These are phyloP conservation scores for Gaeumannomyces sp. DNA, from an alignment of 2,329 filamentous ascomycete species.

Conservation along the genomic window DNA sequence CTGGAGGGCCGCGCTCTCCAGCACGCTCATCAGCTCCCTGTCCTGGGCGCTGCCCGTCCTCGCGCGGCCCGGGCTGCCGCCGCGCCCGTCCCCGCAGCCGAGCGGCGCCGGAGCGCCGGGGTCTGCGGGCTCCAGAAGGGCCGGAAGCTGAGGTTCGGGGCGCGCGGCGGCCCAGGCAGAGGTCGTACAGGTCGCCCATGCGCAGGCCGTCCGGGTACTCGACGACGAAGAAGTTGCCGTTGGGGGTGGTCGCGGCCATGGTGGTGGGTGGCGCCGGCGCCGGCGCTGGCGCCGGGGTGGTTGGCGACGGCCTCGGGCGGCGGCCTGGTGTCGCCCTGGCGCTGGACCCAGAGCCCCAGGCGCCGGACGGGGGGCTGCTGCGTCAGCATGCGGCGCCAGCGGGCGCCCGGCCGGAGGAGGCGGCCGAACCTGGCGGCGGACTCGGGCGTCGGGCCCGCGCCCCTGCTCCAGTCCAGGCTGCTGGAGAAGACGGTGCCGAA, in stretches of 20 bases:
- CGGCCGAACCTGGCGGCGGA: too few relatives aligned
- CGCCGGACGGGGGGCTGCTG: conserved; percentile 11
- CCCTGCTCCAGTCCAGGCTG: background rate
- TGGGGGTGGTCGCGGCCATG: too few relatives aligned
- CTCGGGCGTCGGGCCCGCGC: background rate
- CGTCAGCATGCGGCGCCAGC: conserved; percentile 12
- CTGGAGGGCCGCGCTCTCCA: background rate
- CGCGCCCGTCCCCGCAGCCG: background rate
- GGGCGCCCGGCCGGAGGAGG: conserved; percentile 5
- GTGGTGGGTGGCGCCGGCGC: background rate
- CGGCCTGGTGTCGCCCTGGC: background rate
- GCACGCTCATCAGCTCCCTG: background rate
- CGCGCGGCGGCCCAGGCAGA: background rate
- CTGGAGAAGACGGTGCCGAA: background rate
- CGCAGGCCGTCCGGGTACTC: conserved; percentile 4
- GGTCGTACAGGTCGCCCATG: conserved; percentile 7
- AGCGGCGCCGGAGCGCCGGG: background rate
- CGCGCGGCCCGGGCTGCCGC: background rate
- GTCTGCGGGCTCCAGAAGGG: conserved; percentile 4
- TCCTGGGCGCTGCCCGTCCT: background rate
- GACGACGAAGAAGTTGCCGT: background rate
- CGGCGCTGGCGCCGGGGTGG: background rate
- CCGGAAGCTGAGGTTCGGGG: background rate
- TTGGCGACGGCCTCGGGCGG: background rate
- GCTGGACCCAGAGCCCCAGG: conserved; percentile 11